These are phyloP conservation scores for Mucor circinelloides DNA, from an alignment of 371 early-diverging fungal species.

Conservation along the genomic window DNA sequence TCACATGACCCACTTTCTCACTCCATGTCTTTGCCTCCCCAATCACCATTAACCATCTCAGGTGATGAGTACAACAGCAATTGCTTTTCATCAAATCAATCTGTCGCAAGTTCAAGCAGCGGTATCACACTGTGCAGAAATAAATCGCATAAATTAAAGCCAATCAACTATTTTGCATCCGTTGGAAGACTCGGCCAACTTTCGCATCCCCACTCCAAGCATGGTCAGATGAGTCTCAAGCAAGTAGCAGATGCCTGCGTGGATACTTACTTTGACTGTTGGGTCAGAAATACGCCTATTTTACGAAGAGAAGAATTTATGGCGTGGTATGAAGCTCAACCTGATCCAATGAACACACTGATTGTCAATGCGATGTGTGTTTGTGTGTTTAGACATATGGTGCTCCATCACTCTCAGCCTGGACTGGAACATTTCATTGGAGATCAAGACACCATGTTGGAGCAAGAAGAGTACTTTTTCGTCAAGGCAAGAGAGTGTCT, in stretches of 20 bases:
- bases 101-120: slow-evolving; percentile 11
- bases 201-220: slow-evolving; percentile 27
- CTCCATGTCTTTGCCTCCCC: slow-evolving; percentile 10
- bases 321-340: slow-evolving; percentile 40
- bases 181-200: slow-evolving; percentile 34
- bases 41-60: slow-evolving; percentile 14
- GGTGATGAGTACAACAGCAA: slow-evolving; percentile 9
- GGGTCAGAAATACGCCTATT: slow-evolving; percentile 43
- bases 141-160: slow-evolving; percentile 33
- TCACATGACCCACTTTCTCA: slow-evolving; percentile 13
- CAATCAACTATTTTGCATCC: slow-evolving; percentile 44
- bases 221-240: slow-evolving; percentile 25
- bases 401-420: slow-evolving; percentile 37
- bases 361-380: slow-evolving; percentile 52
- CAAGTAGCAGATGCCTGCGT: slow-evolving; percentile 48
- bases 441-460: slow-evolving; percentile 40
- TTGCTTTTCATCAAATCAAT: slow-evolving; percentile 7
- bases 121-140: slow-evolving; percentile 39
- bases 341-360: slow-evolving; percentile 36
- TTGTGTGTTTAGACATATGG: slow-evolving; percentile 36
- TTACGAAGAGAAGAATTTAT: slow-evolving; percentile 42
- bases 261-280: slow-evolving; percentile 46
- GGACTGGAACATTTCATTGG: slow-evolving; percentile 27
- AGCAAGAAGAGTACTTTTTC: slow-evolving; percentile 53
- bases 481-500: slow-evolving; percentile 43